A percentile compares a stretch with the other conserved stretches of the same genome.
phyloP scores from a whole-genome alignment of 306 rosid genomes.

The Begonia peltatifolia region DNA sequence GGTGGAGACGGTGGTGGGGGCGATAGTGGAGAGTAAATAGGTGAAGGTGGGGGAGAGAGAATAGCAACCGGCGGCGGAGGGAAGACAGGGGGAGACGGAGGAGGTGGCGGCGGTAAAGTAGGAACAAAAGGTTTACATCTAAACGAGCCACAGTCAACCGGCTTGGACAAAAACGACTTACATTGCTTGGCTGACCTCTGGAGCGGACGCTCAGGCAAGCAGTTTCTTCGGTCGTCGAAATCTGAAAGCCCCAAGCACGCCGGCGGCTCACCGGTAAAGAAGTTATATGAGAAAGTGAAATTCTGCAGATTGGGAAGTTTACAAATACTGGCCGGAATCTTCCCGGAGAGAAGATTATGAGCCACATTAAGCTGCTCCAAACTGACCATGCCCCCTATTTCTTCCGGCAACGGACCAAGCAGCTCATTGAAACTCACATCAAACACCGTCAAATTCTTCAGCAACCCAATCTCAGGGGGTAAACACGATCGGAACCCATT shows the following conservation, averaged over 20 bases:
- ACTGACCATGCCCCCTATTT: constrained; percentile 30
- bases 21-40: not conserved
- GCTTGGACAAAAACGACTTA: constrained; percentile 6
- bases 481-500: constrained; percentile 66
- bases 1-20: constrained; percentile 9
- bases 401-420: constrained; percentile 37
- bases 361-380: constrained; percentile 53
- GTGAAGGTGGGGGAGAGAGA: too few relatives aligned
- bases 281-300: constrained; percentile 14
- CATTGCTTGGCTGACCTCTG: constrained; percentile 24
- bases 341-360: constrained; percentile 29
- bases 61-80: not conserved
- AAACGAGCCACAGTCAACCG: constrained; percentile 11
- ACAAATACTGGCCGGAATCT: constrained; percentile 17
- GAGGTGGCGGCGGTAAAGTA: constrained; percentile 4
- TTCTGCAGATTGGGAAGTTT: constrained; percentile 18
- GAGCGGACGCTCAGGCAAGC: constrained; percentile 15
- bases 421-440: constrained; percentile 77
- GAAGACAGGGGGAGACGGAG: constrained; percentile 9
- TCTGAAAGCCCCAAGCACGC: constrained; percentile 9
- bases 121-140: constrained; percentile 19
- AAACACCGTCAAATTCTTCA: constrained; percentile 70
- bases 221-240: constrained; percentile 15
- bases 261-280: constrained; percentile 19
- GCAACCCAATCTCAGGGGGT: constrained; percentile 57